Conservation (phyloP, 2,329 filamentous ascomycete genomes). For the Phyllosticta ampelicida region DNA sequence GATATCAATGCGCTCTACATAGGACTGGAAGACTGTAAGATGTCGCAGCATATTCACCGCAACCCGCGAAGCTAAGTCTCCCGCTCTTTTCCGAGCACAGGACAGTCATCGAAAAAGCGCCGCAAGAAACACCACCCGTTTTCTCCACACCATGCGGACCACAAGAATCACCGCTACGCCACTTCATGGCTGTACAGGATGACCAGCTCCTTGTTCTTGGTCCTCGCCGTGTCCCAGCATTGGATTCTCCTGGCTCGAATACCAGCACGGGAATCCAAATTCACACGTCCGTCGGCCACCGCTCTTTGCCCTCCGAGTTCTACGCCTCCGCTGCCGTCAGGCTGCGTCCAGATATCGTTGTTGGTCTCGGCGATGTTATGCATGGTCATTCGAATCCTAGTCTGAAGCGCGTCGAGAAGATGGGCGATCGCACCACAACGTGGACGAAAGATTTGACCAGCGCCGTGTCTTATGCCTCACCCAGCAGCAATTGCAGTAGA, state of each 20-base stretch:
- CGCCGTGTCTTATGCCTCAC: constrained; percentile 18
- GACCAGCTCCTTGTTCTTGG: constrained; percentile 60
- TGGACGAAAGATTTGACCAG: constrained; percentile 65
- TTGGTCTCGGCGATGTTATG: constrained; percentile 67
- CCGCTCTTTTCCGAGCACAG: constrained; percentile 27
- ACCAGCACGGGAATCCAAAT: constrained; percentile 62
- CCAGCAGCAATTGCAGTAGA: constrained; percentile 8
- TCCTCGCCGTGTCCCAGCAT: constrained; percentile 65
- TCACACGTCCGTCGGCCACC: constrained; percentile 79
- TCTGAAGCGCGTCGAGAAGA: constrained; percentile 65
- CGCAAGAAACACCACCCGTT: constrained; percentile 39
- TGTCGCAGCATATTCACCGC: background rate
- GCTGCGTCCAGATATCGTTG: constrained; percentile 69
- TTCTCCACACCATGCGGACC: constrained; percentile 36
- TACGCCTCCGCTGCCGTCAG: constrained; percentile 55
- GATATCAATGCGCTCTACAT: constrained; percentile 62
- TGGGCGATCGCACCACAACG: constrained; percentile 73
- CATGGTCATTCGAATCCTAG: constrained; percentile 46
- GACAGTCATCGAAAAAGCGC: constrained; percentile 52
- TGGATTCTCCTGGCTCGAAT: constrained; percentile 58
- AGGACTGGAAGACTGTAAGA: constrained; percentile 88
- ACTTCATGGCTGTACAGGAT: constrained; percentile 63
- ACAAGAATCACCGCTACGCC: constrained; percentile 50
- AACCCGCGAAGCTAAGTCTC: constrained; percentile 26
- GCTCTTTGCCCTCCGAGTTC: constrained; percentile 54